Base-by-base conservation (phyloP, 2,329 filamentous ascomycete genomes). In the Aspergillus spinulosporus region DNA sequence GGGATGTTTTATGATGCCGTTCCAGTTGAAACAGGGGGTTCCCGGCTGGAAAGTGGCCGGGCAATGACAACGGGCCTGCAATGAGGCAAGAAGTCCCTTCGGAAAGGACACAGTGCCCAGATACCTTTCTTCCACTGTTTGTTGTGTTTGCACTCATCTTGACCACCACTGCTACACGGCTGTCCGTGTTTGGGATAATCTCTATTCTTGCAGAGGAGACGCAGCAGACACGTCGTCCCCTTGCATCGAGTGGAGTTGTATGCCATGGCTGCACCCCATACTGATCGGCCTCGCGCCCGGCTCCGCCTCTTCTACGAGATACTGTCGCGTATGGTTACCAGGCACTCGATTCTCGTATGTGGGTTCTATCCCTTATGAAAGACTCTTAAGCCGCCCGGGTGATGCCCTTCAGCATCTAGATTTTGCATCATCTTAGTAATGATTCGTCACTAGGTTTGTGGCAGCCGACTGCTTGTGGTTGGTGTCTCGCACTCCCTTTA, bases 1-100 rank as follows among this genome's bases (percentile, higher is more conserved):
- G 28, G 51, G 36, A 45, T 58, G 59, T 62, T 62, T 63, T 59
- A 60, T 54, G 49, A 62, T 60, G 51, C 61, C 59, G 60, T 45
- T 46, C 49, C 34, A 11, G 34, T 37, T 15, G 15, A 40, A 32
- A 57, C 58, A 59, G 37, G 62, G 60, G 53, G 57, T 6, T 54
- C 50, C 58, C 55, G 44, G 52, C 21, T 14, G 52, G 40, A 34
- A 44, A 48, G 21, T 40, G 34, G 40, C 40, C 53, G 46, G 43
- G 46, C 44, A 43, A 53, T 48, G 59, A 31, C 46, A 55, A 59
- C 57, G 51, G 57, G 53, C 48, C 28, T 57, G 54, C 54, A 47
- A 36, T 9, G 39, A 40, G 8, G 42, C 6, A 8, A 47, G 21
- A 21, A 21, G 21, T 21, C 21, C 21, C 21, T 21, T 21, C 21